phyloP scores from a whole-genome alignment of 2,329 filamentous ascomycete species.

The Fusarium nelsonii region DNA sequence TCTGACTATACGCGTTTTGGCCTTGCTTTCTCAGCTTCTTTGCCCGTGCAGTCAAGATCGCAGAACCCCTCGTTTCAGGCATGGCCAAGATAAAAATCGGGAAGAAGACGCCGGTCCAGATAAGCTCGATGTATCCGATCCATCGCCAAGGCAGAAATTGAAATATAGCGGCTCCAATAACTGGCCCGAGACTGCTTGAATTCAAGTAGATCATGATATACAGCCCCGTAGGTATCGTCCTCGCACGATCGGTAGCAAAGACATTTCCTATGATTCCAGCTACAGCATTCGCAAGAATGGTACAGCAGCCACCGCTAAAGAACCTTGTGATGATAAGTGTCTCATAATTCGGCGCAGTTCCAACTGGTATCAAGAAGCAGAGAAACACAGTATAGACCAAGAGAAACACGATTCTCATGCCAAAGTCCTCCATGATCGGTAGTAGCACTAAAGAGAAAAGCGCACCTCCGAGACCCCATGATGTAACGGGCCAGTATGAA shows the following conservation, averaged over 20 bases:
- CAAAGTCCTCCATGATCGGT: constrained; percentile 34
- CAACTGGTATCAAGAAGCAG: constrained; percentile 24
- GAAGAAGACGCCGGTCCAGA: constrained; percentile 32
- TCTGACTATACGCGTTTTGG: constrained; percentile 7
- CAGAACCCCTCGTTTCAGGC: constrained; percentile 23
- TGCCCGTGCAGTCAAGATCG: constrained; percentile 4
- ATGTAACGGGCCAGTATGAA: constrained; percentile 35
- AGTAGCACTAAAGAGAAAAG: constrained; percentile 22
- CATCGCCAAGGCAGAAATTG: constrained; percentile 25
- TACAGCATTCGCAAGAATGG: constrained; percentile 12
- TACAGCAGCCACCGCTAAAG: constrained; percentile 30
- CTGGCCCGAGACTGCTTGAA: constrained; percentile 26
- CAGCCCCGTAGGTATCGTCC: constrained; percentile 20
- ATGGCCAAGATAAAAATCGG: constrained; percentile 30
- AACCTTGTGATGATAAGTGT: constrained; percentile 27
- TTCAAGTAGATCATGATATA: constrained; percentile 33
- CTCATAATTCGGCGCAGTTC: constrained; percentile 20
- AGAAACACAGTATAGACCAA: constrained; percentile 16
- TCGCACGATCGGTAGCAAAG: constrained; percentile 14
- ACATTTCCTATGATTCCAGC: constrained; percentile 20
- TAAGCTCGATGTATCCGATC: constrained; percentile 35
- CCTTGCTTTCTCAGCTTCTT: constrained; percentile 18
- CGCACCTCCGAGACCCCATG: constrained; percentile 24
- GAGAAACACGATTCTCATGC: constrained; percentile 28
- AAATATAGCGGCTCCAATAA: constrained; percentile 28